Evolutionary conservation across 2,329 filamentous ascomycete species (phyloP).

Genomic region (Fusarium verticillioides): DNA sequence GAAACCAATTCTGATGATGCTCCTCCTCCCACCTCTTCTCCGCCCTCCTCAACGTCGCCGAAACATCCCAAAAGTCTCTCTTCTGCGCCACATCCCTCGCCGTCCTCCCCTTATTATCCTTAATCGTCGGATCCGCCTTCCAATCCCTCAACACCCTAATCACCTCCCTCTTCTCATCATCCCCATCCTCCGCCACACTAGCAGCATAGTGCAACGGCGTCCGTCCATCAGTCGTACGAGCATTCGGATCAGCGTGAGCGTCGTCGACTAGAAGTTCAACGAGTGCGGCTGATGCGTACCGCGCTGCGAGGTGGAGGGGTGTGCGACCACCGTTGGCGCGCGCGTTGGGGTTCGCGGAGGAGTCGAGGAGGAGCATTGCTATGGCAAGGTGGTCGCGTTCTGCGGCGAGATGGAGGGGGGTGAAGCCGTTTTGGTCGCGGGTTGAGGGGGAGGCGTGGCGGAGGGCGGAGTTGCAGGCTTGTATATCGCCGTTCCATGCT

Average conservation of each 20-base stretch:
- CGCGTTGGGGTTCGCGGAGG: slow-evolving; percentile 40
- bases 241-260: slow-evolving; percentile 45
- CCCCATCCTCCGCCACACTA: slow-evolving; percentile 44
- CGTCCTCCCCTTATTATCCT: slow-evolving; percentile 44
- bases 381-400: slow-evolving; percentile 49
- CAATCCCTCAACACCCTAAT: slow-evolving; percentile 46
- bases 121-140: slow-evolving; percentile 45
- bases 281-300: slow-evolving; percentile 44
- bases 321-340: slow-evolving; percentile 48
- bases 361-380: slow-evolving; percentile 49
- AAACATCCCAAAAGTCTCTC: slow-evolving; percentile 48
- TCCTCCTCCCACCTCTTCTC: slow-evolving; percentile 50
- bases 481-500: slow-evolving; percentile 49
- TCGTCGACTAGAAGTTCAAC: slow-evolving; percentile 49
- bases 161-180: slow-evolving; percentile 48
- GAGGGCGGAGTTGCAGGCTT: slow-evolving; percentile 41
- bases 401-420: slow-evolving; percentile 47
- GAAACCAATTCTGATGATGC: slow-evolving; percentile 45
- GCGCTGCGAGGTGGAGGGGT: slow-evolving; percentile 47
- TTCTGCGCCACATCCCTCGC: slow-evolving; percentile 48
- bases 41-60: slow-evolving; percentile 47
- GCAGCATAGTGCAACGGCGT: slow-evolving; percentile 50
- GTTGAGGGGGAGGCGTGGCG: slow-evolving; percentile 37
- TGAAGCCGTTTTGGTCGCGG: slow-evolving; percentile 47
- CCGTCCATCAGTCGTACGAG: slow-evolving; percentile 45